These are phyloP conservation scores for Cutaneotrichosporon sp. DNA, from an alignment of 1,284 basidiomycete species.

Conservation along the genomic window DNA sequence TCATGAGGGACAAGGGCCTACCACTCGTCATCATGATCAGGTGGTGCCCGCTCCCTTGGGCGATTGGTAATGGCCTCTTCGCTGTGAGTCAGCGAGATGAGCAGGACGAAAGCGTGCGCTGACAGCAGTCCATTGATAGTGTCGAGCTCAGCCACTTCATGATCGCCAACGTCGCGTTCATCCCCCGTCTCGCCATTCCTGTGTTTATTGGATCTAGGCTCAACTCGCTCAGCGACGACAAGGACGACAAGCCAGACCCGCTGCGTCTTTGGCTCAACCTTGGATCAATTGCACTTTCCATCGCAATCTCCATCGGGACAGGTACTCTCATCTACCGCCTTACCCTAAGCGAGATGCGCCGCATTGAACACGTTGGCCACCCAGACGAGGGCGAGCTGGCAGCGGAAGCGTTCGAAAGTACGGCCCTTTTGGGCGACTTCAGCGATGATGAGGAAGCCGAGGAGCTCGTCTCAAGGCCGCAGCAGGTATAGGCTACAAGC, in stretches of 20 bases:
- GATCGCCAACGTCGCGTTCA: conserved; percentile 44
- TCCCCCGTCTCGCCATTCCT: conserved; percentile 46
- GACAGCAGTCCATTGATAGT: conserved; percentile 46
- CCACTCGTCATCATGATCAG: conserved; percentile 52
- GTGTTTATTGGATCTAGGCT: conserved; percentile 53
- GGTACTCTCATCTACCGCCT: conserved; percentile 51
- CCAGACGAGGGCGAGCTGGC: conserved; percentile 38
- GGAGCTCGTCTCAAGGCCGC: conserved; percentile 18
- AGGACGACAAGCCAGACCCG: conserved; percentile 32
- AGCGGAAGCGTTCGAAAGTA: conserved; percentile 35
- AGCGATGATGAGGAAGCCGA: conserved; percentile 29
- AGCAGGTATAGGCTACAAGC: not conserved
- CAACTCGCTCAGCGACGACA: conserved; percentile 40
- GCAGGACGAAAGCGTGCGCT: not conserved
- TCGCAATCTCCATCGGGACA: conserved; percentile 40
- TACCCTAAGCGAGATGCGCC: conserved; percentile 50
- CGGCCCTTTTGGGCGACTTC: conserved; percentile 42
- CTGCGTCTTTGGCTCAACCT: conserved; percentile 51
- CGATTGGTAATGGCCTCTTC: conserved; percentile 51
- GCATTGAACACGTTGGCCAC: conserved; percentile 34
- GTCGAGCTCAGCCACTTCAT: conserved; percentile 50
- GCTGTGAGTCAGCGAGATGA: conserved; percentile 36
- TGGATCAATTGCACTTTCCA: conserved; percentile 38
- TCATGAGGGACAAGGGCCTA: conserved; percentile 50
- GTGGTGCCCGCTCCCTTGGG: conserved; percentile 53